Conservation (phyloP, 345 rosid genomes). For the Eucalyptus pauciflora region DNA sequence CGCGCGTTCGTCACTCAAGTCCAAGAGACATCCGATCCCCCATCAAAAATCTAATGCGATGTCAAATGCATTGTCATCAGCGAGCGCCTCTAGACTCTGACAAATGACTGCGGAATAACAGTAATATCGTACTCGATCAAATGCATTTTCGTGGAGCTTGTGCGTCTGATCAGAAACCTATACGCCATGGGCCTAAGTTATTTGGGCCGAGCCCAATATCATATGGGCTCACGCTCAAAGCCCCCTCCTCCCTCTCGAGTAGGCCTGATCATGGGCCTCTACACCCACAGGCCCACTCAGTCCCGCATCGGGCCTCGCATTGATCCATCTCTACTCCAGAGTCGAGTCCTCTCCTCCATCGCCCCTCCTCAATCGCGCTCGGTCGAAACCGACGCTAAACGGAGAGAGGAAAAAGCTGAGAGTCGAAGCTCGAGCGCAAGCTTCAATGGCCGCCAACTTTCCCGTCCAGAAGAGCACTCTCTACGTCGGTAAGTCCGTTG, state of each 20-base stretch:
- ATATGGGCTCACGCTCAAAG: neutral
- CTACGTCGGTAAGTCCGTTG: constrained; percentile 37
- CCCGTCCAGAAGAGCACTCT: constrained; percentile 95
- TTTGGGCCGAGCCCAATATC: neutral
- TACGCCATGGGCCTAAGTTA: neutral
- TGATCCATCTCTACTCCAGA: neutral
- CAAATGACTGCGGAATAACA: neutral
- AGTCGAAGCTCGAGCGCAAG: neutral
- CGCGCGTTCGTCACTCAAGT: neutral
- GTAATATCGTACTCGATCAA: neutral
- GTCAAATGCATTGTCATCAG: neutral
- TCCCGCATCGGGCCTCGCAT: neutral
- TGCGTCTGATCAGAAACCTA: neutral
- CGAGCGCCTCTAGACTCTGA: neutral
- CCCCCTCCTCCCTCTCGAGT: neutral
- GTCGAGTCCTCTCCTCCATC: neutral
- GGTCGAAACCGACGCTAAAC: neutral
- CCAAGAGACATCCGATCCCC: neutral
- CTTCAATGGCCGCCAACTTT: constrained; percentile 16
- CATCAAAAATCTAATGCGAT: neutral
- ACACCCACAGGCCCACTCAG: neutral
- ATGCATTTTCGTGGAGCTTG: neutral
- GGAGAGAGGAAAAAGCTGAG: too few species aligned
- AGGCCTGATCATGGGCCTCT: neutral
- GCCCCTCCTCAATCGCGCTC: neutral